A percentile compares a stretch with the other conserved stretches of the same genome.
Evolutionary conservation across 768 basidiomycete genomes (phyloP).

Genomic region (Vararia minispora): DNA sequence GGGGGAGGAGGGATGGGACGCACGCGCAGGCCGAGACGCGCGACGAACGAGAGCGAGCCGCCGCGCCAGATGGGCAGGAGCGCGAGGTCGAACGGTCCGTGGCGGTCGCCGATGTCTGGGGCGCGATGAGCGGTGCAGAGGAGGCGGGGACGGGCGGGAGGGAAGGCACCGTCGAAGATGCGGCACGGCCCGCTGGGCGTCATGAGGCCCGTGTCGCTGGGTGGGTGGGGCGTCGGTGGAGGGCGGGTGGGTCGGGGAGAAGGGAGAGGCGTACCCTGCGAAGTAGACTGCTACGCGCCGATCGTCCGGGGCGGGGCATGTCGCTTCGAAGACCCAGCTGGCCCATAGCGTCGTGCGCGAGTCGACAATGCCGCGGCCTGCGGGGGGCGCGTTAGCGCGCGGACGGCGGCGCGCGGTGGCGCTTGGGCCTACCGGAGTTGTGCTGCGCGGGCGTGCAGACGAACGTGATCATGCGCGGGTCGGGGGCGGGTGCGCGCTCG

Average conservation of each 20-base stretch:
- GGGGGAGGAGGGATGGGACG: conserved; percentile 13
- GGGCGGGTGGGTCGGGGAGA: background rate
- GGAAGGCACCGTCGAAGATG: conserved; percentile 22
- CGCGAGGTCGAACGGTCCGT: conserved; percentile 29
- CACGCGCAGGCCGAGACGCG: conserved; percentile 26
- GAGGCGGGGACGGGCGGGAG: background rate
- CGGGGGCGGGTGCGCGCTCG: conserved; percentile 1
- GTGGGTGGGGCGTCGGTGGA: background rate
- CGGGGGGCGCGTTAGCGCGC: no score
- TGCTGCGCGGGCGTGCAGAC: conserved; percentile 33
- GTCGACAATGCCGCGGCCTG: conserved; percentile 26
- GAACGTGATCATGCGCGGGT: conserved; percentile 17
- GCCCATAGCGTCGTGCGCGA: conserved; percentile 27
- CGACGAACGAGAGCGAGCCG: conserved; percentile 27
- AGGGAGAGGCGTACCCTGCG: conserved; percentile 17
- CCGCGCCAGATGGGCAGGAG: conserved; percentile 36
- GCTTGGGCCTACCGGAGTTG: conserved; percentile 23
- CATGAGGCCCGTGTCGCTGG: conserved; percentile 29
- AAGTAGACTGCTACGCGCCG: conserved; percentile 17
- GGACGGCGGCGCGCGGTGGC: background rate
- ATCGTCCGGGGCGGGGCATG: conserved; percentile 7
- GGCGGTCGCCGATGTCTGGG: conserved; percentile 28
- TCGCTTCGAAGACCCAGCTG: conserved; percentile 28
- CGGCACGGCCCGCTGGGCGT: conserved; percentile 24
- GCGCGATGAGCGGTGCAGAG: background rate